A percentile compares a stretch with the other conserved stretches of the same genome.
Evolutionary conservation across 306 rosid species (phyloP).

Genomic region (Parietaria judaica): DNA sequence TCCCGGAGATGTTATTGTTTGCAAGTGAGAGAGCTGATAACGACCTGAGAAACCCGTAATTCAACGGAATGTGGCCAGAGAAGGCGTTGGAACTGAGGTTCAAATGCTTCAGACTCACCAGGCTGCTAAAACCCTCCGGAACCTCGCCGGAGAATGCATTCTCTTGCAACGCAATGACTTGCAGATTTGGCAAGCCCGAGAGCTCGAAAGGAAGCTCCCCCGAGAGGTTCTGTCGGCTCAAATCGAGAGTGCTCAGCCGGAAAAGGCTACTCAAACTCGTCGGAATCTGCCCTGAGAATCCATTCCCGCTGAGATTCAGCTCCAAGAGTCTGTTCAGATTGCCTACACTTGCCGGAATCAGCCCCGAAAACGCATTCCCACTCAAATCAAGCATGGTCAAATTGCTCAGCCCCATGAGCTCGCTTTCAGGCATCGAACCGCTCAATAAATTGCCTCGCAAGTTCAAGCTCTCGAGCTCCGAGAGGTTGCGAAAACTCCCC

Average conservation of each 20-base stretch:
- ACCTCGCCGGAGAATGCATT: constrained; percentile 63
- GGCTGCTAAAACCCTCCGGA: constrained; percentile 93
- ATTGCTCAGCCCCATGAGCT: constrained; percentile 40
- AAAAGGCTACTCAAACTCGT: constrained; percentile 69
- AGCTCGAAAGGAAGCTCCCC: constrained; percentile 88
- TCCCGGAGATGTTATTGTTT: constrained; percentile 49
- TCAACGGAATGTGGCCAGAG: constrained; percentile 64
- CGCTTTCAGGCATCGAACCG: constrained; percentile 51
- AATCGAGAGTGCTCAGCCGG: constrained; percentile 67
- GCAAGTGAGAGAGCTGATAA: constrained; percentile 65
- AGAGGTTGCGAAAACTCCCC: constrained; percentile 52
- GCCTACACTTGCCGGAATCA: constrained; percentile 38
- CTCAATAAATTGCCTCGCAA: constrained; percentile 52
- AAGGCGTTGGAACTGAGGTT: constrained; percentile 72
- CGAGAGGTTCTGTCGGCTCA: constrained; percentile 73
- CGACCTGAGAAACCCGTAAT: constrained; percentile 73
- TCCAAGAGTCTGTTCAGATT: constrained; percentile 45
- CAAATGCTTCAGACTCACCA: constrained; percentile 55
- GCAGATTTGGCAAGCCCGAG: constrained; percentile 78
- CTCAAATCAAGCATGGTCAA: constrained; percentile 67
- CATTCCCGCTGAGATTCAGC: constrained; percentile 73
- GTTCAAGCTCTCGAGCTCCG: constrained; percentile 49
- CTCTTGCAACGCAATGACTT: constrained; percentile 67
- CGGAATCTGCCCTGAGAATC: constrained; percentile 66
- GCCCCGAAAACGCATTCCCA: constrained; percentile 57